A percentile compares a stretch with the other conserved stretches of the same genome.
Conservation (phyloP, 2,329 filamentous ascomycete species). For the Nectriaceae sp. region DNA sequence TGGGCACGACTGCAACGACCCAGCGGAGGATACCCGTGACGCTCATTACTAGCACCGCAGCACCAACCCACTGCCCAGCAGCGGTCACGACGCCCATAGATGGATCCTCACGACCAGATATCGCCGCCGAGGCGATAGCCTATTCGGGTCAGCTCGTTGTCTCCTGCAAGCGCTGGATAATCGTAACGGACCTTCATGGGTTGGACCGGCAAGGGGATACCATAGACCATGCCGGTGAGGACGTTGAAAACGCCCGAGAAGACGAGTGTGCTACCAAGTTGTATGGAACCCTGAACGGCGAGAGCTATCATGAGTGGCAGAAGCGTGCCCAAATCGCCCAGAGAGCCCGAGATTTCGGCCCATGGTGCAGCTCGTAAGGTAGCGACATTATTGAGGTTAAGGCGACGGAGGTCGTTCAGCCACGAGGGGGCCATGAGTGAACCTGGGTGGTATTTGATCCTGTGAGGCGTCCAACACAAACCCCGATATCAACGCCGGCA, state of each 20-base stretch:
- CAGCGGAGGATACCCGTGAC: constrained; percentile 75
- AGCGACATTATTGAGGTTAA: constrained; percentile 50
- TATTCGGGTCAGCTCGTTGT: constrained; percentile 26
- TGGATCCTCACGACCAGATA: constrained; percentile 61
- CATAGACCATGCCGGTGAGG: constrained; percentile 77
- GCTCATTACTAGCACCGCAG: constrained; percentile 74
- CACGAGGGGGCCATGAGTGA: constrained; percentile 26
- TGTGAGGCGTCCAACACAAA: not conserved
- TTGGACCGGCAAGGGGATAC: constrained; percentile 88
- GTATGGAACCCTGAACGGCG: constrained; percentile 74
- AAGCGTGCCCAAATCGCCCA: constrained; percentile 86
- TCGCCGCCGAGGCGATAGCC: constrained; percentile 90
- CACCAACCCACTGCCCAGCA: constrained; percentile 73
- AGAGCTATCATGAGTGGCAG: constrained; percentile 88
- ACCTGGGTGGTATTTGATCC: not conserved
- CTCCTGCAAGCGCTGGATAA: not conserved
- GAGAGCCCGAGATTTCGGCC: constrained; percentile 82
- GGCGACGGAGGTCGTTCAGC: constrained; percentile 31
- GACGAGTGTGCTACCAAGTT: constrained; percentile 79
- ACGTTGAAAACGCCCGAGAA: constrained; percentile 90
- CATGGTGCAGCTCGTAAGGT: constrained; percentile 50
- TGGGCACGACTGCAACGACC: constrained; percentile 74
- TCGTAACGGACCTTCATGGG: constrained; percentile 64
- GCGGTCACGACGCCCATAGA: constrained; percentile 67
- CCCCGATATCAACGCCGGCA: not conserved